Evolutionary conservation across 1,284 basidiomycete genomes (phyloP).

Genomic region (Ceratobasidium sp.): DNA sequence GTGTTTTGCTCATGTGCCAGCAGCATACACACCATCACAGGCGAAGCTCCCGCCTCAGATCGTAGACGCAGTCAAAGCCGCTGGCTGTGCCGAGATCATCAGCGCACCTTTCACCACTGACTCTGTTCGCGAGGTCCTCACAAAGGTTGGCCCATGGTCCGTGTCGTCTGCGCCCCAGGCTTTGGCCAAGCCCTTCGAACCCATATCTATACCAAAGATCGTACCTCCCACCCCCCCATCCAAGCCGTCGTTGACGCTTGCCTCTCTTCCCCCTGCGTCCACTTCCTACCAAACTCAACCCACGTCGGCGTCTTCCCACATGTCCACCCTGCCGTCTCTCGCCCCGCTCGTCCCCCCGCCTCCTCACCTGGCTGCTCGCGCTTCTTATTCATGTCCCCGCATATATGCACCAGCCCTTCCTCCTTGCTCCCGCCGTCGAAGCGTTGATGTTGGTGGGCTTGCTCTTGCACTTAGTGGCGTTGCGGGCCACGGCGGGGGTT

Average conservation of each 20-base stretch:
- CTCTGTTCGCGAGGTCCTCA: slow-evolving; percentile 29
- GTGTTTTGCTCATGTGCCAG: slow-evolving; percentile 2
- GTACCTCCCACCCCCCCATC: neutral
- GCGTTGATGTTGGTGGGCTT: slow-evolving; percentile 86
- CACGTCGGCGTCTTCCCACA: slow-evolving; percentile 24
- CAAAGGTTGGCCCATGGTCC: slow-evolving; percentile 40
- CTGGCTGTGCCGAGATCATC: slow-evolving; percentile 39
- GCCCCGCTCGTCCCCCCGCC: slow-evolving; percentile 40
- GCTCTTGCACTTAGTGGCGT: slow-evolving; percentile 75
- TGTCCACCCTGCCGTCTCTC: slow-evolving; percentile 42
- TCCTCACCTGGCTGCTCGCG: slow-evolving; percentile 34
- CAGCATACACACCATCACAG: slow-evolving; percentile 37
- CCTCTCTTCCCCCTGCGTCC: slow-evolving; percentile 42
- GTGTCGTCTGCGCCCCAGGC: slow-evolving; percentile 12
- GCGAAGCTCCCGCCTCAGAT: slow-evolving; percentile 28
- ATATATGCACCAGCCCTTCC: slow-evolving; percentile 46
- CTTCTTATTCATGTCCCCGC: slow-evolving; percentile 37
- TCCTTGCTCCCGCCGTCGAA: slow-evolving; percentile 63
- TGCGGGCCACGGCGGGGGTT: slow-evolving; percentile 63
- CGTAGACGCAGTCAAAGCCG: slow-evolving; percentile 7
- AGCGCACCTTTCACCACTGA: slow-evolving; percentile 45
- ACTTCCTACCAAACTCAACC: slow-evolving; percentile 38
- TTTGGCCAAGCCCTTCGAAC: slow-evolving; percentile 33
- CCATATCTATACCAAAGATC: slow-evolving; percentile 11
- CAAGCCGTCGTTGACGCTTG: slow-evolving; percentile 27